Conservation (phyloP, 2,329 filamentous ascomycete genomes). For the Corniculantispora saksenae region DNA sequence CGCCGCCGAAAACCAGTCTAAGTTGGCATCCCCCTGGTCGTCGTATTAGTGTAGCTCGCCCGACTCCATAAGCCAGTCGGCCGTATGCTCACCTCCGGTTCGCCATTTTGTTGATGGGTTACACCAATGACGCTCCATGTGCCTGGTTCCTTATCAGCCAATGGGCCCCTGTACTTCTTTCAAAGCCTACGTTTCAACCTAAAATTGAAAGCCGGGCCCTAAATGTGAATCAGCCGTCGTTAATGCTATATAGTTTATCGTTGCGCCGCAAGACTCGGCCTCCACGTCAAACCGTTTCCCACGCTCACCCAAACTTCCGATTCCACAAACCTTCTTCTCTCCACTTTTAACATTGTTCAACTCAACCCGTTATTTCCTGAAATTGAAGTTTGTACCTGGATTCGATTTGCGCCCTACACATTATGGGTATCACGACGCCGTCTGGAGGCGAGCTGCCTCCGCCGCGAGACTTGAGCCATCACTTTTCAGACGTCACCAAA, state of each 20-base stretch:
- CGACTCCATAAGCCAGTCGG: slow-evolving; percentile 11
- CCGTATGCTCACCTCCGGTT: slow-evolving; percentile 9
- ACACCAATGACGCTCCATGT: neutral
- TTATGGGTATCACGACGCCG: neutral
- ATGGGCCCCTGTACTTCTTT: slow-evolving; percentile 2
- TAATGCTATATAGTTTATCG: neutral
- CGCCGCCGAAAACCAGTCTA: too few species aligned
- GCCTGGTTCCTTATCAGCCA: neutral
- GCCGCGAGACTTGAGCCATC: slow-evolving; percentile 77
- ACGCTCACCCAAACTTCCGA: neutral
- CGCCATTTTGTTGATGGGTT: slow-evolving; percentile 28
- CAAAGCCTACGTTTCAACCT: neutral
- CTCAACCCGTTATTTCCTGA: neutral
- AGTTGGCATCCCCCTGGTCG: neutral
- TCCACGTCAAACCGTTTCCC: neutral
- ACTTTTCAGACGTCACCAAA: slow-evolving; percentile 70
- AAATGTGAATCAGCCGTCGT: too few species aligned
- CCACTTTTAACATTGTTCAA: slow-evolving; percentile 7
- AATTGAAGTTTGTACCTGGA: neutral
- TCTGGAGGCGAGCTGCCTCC: slow-evolving; percentile 20
- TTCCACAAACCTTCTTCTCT: neutral
- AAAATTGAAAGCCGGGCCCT: neutral
- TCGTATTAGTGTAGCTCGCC: slow-evolving; percentile 6
- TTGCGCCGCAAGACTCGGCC: slow-evolving; percentile 5
- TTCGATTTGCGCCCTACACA: neutral